Evolutionary conservation across 257 asterid species (phyloP), one percentile per base, ranked within the genome.

Genomic region (Cordia subcordata): DNA sequence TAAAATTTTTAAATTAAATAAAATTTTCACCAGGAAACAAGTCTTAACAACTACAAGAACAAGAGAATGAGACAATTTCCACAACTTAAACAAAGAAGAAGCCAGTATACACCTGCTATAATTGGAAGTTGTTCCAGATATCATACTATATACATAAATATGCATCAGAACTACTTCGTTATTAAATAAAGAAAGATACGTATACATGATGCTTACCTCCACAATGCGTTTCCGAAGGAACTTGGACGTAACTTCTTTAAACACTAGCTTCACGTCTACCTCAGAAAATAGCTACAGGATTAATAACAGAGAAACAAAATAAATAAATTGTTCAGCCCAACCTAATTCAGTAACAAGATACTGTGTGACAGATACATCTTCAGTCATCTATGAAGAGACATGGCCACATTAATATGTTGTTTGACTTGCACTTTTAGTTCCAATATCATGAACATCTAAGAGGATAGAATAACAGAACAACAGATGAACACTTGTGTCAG

Each of bases 251-350:
- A 86, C 89, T 69, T 92, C 96, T 74, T 86, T 88, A 67, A 82
- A 89, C 56, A 92, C 99, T 58, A 92, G 78, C 91, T 92, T 92
- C 82, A 92, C 99, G 61, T 92, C 99, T 38, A 81, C 94, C 85
- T 86, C 96, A 10, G 89, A 75, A 77, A 76, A 93, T 32, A 88
- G 72, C 98, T 91, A 63, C 39, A 73, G 63, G 58, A 13, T 45
- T 21, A 35, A 65, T 66, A 57, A 61, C 39, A 68, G 13, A 8
- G 44, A 53, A n/a, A 58, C 15, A 63, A 50, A n/a, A n/a, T 33
- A 11, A 66, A 8, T 18, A 15, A 5, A 22, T 22, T 15, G 10
- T n/a, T 50, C 20, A 39, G 22, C 32, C 56, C 9, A 19, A 27
- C 15, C 10, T 27, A 39, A 56, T 20, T 11, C 16, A 52, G 17